Conservation (phyloP, 345 rosid genomes). For the Pseudoturritis turrita region DNA sequence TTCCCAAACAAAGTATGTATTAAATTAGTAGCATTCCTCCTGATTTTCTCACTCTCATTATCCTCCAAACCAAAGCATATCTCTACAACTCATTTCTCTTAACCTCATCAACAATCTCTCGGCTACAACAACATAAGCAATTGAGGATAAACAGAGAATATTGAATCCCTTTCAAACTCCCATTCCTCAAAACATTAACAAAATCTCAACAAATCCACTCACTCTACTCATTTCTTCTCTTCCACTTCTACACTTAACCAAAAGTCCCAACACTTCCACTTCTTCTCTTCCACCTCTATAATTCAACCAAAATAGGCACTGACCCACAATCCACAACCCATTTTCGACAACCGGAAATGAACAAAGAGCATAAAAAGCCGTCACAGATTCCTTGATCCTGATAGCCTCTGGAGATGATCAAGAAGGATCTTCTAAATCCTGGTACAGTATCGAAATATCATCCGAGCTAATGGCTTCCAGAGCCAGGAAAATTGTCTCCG, state of each 20-base stretch:
- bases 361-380: conserved; percentile 79
- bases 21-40: conserved; percentile 63
- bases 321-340: conserved; percentile 69
- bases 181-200: conserved; percentile 55
- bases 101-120: conserved; percentile 42
- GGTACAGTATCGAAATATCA: too few species aligned
- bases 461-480: too few species aligned
- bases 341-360: conserved; percentile 66
- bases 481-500: too few species aligned
- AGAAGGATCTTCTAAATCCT: too few species aligned
- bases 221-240: conserved; percentile 65
- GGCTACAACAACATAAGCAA: conserved; percentile 52
- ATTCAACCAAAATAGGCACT: conserved; percentile 50
- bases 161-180: conserved; percentile 65
- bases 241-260: conserved; percentile 89
- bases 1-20: conserved; percentile 51
- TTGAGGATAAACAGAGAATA: conserved; percentile 67
- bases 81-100: conserved; percentile 55
- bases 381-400: conserved; percentile 93
- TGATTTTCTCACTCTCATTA: conserved; percentile 78
- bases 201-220: conserved; percentile 50
- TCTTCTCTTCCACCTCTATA: conserved; percentile 93
- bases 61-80: conserved; percentile 58
- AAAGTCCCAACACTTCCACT: conserved; percentile 73
- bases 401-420: too few species aligned